Conservation (phyloP, 139 green algal genomes). For the Limnomonas spitsbergensis region DNA sequence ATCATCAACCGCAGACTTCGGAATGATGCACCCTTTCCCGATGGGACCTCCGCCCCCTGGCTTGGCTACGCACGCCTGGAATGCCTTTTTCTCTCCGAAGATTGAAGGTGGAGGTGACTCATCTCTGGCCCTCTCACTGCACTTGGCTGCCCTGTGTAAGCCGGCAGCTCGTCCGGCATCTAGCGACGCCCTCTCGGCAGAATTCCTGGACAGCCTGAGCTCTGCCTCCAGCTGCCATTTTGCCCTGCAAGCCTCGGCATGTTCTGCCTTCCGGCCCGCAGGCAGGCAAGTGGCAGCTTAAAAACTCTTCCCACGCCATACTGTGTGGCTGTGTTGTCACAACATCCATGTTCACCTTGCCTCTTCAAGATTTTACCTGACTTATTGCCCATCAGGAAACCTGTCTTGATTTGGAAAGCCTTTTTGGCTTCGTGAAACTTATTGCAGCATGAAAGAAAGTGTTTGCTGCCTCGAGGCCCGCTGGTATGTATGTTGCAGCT, state of each 20-base stretch:
- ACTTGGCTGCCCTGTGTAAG: not conserved
- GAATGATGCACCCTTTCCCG: not conserved
- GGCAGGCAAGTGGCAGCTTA: not conserved
- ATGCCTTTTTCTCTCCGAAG: not conserved
- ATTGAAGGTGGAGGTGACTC: slow-evolving; percentile 2
- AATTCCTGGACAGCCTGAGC: not conserved
- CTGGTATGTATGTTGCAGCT: too few species aligned
- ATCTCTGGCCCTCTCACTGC: not conserved
- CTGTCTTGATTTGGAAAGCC: too few species aligned
- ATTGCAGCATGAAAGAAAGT: too few species aligned
- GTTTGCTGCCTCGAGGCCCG: too few species aligned
- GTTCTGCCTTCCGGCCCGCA: not conserved
- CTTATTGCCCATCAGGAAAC: too few species aligned
- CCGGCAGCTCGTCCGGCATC: not conserved
- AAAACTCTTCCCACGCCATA: too few species aligned
- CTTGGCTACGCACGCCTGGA: too few species aligned
- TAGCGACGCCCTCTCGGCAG: not conserved
- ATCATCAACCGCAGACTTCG: too few species aligned
- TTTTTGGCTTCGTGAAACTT: too few species aligned
- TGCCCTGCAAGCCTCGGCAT: not conserved
- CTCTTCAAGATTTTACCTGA: too few species aligned
- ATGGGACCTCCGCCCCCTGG: not conserved
- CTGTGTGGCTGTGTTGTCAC: too few species aligned
- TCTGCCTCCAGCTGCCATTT: not conserved
- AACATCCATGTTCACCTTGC: too few species aligned